Evolutionary conservation across 768 basidiomycete genomes (phyloP), one percentile per base, ranked within the genome.

Genomic region (Podaxis pistillaris): DNA sequence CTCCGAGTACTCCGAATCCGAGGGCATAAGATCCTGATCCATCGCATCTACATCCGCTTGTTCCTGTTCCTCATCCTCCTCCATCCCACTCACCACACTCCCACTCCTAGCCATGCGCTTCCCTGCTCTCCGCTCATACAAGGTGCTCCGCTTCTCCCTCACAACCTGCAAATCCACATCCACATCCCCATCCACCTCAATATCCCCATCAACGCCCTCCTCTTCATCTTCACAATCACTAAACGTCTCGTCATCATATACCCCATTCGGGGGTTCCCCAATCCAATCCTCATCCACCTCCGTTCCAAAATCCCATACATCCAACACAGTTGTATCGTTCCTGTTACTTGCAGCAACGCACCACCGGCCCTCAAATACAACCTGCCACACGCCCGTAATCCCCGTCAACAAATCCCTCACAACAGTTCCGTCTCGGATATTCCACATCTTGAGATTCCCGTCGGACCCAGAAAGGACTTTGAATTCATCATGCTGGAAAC

Each of bases 401-500:
- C 93, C 91, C 0, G 91, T 93, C 66, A 98, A 78, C 65, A 99
- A 79, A 71, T 98, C 97, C 37, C 94, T 83, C 12, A 94, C 88
- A 41, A 93, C 88, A 0, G 83, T 82, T 22, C 96, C 97, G 60
- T 95, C 92, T 40, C 88, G 79, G 64, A 96, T 83, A 72, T 98
- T 92, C 97, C 97, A 99, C 88, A 98, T 92, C 81, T 98, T 98
- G 68, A 99, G 81, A 63, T 92, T 94, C 15, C 97, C 97, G 68
- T 98, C 97, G 13, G 91, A 93, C 12, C 96, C 96, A 69, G 91
- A 93, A 30, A 99, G 83, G 50, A 98, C 93, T 72, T 97, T 98
- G 80, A 93, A 94, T 72, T 98, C 96, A 73, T 98, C 96, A 67
- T 97, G 95, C 74, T 96, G 94, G 82, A 98, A 98, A 77, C 96